Base-by-base conservation (phyloP, 1,284 basidiomycete genomes). In the Grifola frondosa region DNA sequence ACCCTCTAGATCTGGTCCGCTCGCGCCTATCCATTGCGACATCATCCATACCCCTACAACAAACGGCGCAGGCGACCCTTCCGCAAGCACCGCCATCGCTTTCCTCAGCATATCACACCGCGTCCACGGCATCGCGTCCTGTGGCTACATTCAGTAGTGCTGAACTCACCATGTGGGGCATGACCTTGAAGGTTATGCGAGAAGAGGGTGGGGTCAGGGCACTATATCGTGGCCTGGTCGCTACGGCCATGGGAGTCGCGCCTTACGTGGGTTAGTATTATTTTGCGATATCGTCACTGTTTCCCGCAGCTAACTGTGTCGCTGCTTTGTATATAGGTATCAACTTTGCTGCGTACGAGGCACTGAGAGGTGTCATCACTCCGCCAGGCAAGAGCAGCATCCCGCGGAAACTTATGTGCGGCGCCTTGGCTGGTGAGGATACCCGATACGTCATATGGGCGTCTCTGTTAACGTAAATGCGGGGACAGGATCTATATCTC, bases 1-100 rank as follows among this genome's bases (percentile, higher is more conserved):
- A 97, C 67, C 94, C 94, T 4, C 69, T 97, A 50, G 94, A 97
- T 65, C 81, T 97, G 41, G 89, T 97, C 17, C 81, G 94, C 39
- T 90, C 91, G n/a, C 79, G 94, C 35, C 73, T 97, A 53, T 94
- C 91, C 21, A 96, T 97, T 57, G 92, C 91, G 11, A 93, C 91
- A 3, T 89, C 88, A 24, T 84, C 85, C 37, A 76, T 87, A 61
- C 69, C 74, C 28, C 49, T 64, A 30, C 56, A 61, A 30, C 50
- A 45, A 42, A 25, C 57, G 15, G 37, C 60, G 23, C 39, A 57
- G 35, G 38, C 60, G 9, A 16, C 56, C 22, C 36, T 58, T n/a
- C 31, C 56, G 17, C 44, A 65, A 12, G 31, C 59, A 40, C 56
- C 69, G 49, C 67, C 66, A 35, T 57, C 65, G 17, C 60, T 75